Percentiles rank a stretch among this genome's conserved stretches.
Evolutionary conservation across 306 rosid genomes (phyloP).

Genomic region (Quercus bicolor): DNA sequence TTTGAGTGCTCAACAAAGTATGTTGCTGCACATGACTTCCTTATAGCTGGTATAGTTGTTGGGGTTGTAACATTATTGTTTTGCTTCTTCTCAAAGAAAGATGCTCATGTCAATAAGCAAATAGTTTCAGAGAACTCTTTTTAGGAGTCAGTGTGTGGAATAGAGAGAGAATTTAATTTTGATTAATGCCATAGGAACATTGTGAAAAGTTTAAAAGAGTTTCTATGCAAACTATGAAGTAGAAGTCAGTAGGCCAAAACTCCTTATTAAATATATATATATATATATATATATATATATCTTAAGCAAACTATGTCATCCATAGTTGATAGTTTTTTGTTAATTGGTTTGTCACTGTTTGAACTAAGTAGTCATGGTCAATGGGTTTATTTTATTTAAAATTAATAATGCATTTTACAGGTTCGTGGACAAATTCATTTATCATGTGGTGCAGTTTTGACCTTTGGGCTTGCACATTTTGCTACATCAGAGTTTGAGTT

Average conservation of each 20-base stretch:
- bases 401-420: slow-evolving; percentile 35
- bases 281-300: too few species aligned
- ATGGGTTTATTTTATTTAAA: neutral
- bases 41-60: neutral
- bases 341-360: neutral
- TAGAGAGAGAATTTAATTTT: neutral
- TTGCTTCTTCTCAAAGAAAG: neutral
- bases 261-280: too few species aligned
- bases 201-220: neutral
- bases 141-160: neutral
- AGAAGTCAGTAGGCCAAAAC: too few species aligned
- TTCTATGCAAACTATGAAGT: neutral
- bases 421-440: slow-evolving; percentile 88
- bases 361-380: neutral
- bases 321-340: neutral
- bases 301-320: neutral
- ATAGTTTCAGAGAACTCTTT: neutral
- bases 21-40: neutral
- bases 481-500: slow-evolving; percentile 90
- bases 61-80: neutral
- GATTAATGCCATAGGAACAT: neutral
- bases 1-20: too few species aligned
- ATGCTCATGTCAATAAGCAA: neutral
- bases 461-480: slow-evolving; percentile 92
- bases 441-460: slow-evolving; percentile 62